Evolutionary conservation across 208 protist species (phyloP).

Genomic region (Wallacemonas collosoma): DNA sequence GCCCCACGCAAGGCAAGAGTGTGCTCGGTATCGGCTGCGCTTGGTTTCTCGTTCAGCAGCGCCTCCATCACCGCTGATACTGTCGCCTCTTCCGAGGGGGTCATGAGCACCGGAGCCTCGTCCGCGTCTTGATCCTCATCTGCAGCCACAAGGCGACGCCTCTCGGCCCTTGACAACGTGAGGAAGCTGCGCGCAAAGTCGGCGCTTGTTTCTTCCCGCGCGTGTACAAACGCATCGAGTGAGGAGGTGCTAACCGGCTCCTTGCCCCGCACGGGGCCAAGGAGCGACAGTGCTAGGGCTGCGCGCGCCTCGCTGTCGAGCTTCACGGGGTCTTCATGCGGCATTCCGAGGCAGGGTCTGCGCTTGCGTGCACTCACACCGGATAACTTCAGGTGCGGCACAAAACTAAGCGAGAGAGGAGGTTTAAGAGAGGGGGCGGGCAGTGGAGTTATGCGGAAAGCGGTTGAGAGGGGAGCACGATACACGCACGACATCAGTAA

Average conservation of each 20-base stretch:
- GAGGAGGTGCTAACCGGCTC: neutral
- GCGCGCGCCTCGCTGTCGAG: neutral
- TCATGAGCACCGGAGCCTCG: neutral
- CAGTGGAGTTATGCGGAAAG: too few relatives aligned
- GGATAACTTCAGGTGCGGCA: neutral
- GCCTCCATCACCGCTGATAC: neutral
- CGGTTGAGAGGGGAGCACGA: too few relatives aligned
- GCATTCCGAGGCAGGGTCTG: neutral
- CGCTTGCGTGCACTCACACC: too few relatives aligned
- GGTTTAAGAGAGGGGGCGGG: too few relatives aligned
- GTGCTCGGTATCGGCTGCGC: neutral
- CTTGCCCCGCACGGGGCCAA: neutral
- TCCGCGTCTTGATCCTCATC: neutral
- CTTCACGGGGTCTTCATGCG: neutral
- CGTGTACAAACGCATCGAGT: slow-evolving; percentile 34
- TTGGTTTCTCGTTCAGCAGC: slow-evolving; percentile 1
- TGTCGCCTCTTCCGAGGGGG: neutral
- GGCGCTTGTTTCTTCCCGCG: slow-evolving; percentile 25
- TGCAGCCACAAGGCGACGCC: neutral
- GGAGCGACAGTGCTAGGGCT: neutral
- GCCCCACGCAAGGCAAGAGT: neutral
- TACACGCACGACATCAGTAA: too few relatives aligned
- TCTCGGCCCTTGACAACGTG: neutral
- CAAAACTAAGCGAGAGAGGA: too few relatives aligned
- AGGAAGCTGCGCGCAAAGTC: slow-evolving; percentile 27